phyloP scores from a whole-genome alignment of 768 basidiomycete species.

The Steccherinum ochraceum region DNA sequence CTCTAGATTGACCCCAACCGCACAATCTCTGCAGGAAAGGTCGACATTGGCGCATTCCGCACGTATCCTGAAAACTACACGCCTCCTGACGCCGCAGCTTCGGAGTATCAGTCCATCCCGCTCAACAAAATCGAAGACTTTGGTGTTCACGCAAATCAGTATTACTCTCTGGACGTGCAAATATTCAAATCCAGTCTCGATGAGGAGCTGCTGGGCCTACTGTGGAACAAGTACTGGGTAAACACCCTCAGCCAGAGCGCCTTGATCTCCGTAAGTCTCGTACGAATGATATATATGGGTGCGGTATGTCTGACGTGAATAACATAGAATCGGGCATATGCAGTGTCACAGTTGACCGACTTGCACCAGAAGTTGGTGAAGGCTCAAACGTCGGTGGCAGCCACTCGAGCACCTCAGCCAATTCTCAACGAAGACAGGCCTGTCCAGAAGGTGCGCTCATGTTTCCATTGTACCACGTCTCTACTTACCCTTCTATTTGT shows the following conservation, averaged over 20 bases:
- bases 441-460: constrained; percentile 36
- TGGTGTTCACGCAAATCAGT: constrained; percentile 95
- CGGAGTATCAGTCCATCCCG: constrained; percentile 95
- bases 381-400: constrained; percentile 51
- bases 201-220: constrained; percentile 75
- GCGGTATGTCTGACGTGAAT: background rate
- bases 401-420: constrained; percentile 54
- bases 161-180: constrained; percentile 91
- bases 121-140: constrained; percentile 98
- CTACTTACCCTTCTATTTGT: background rate
- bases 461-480: background rate
- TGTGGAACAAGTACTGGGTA: constrained; percentile 99
- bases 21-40: constrained; percentile 96
- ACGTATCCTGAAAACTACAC: constrained; percentile 96
- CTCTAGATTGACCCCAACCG: constrained; percentile 93
- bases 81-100: constrained; percentile 59
- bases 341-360: constrained; percentile 86
- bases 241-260: constrained; percentile 93
- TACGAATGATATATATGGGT: background rate
- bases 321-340: constrained; percentile 87
- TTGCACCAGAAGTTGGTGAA: constrained; percentile 84
- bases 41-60: constrained; percentile 98
- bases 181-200: constrained; percentile 93
- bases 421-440: constrained; percentile 43
- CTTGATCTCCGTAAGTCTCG: constrained; percentile 68